Evolutionary conservation across 257 asterid genomes (phyloP), one percentile per base, ranked within the genome.

Genomic region (Prunella vulgaris): DNA sequence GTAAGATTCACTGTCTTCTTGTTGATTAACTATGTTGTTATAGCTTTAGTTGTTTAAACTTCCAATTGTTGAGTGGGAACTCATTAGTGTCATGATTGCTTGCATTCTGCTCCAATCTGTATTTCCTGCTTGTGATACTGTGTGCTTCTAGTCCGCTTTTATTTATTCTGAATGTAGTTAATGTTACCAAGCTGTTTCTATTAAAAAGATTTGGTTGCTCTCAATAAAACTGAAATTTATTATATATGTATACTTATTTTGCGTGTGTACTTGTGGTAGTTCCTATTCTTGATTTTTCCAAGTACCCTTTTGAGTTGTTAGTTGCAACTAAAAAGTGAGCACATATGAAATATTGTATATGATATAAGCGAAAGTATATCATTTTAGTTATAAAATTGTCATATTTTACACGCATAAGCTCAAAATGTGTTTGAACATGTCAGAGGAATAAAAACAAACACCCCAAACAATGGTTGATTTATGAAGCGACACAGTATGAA

Each of bases 1-100:
- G 97, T 91, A 88, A 81, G 87, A 62, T 72, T 57, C 38, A 14
- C 44, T 58, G 61, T 49, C 75, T 59, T 69, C 18, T 65, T 64
- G 53, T 28, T 57, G 48, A 10, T 76, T 24, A 18, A 28, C 58
- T 66, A 27, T 28, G 68, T 38, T 15, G 33, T 21, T 42, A 21
- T 21, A 17, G 6, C 14, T 27, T 61, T 38, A 22, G 52, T 6
- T 76, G 66, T 28, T 58, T 7, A 25, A 27, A 32, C 14, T 42
- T 54, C 27, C 35, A 48, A 32, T 28, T 46, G n/a, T 40, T 66
- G 52, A 17, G 60, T 70, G 66, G 58, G 62, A 60, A 22, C 14
- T 25, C 65, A 22, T 28, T 21, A 18, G 49, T 38, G 60, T 28
- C 59, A 9, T 60, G 37, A 76, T 60, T 22, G 54, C 46, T 60